Evolutionary conservation across 768 basidiomycete genomes (phyloP), one percentile per base, ranked within the genome.

Genomic region (Leccinum incarnatum): DNA sequence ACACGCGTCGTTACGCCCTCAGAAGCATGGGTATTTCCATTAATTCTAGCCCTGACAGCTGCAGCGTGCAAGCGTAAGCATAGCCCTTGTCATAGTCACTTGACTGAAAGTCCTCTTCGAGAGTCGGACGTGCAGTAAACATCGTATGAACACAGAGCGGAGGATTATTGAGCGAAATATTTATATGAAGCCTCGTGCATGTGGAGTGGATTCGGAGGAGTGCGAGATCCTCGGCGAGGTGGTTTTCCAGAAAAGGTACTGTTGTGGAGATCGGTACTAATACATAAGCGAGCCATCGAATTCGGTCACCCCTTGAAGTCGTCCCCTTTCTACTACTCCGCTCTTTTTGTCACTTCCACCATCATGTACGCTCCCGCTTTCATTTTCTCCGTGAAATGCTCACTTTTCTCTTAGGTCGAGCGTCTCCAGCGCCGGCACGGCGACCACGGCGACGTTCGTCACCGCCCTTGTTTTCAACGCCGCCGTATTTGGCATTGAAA

Each of bases 381-480:
- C 40, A 7, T 46, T 30, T 8, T n/a, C 0, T 29, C 32, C 42
- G 1, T 40, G 9, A 17, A 1, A 9, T 5, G 5, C 51, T 63
- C 40, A 62, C 27, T 7, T 3, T 56, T 53, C 1, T 17, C 29
- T 10, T 36, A 81, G 79, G 79, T 77, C 82, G 4, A 62, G 70
- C 62, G 68, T 77, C 47, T 49, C 57, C 47, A 77, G 14, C 37
- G 81, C 88, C 3, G 71, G 71, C 37, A 78, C 80, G 55, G 87
- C 91, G 57, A 89, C 92, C 30, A 91, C 90, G 0, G 64, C 79
- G 46, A 86, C 91, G 10, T 98, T 98, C 70, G 72, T 89, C 46
- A 89, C 95, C 6, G 90, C 96, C 3, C 81, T 98, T 48, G 83
- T 86, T 17, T 86, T 95, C 79, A 98, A 98, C 69, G 79, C 77